Base-by-base conservation (phyloP, 2,329 filamentous ascomycete genomes). In the Nothomitra cinnamomea region DNA sequence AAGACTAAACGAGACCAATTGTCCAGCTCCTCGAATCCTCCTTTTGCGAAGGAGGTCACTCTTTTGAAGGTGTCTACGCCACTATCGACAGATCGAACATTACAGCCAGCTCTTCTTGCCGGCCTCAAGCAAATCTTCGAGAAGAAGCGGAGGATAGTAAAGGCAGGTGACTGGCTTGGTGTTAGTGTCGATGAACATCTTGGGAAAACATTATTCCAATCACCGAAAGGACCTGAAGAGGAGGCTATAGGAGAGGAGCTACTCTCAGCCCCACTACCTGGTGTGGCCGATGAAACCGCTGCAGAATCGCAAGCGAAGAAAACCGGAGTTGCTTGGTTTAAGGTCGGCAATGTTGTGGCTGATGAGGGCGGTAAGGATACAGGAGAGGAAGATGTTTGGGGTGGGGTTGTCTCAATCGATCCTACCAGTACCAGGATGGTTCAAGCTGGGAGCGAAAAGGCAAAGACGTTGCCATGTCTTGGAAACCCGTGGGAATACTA, bases 91-190 rank as follows among this genome's bases (percentile, higher is more conserved):
- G 90, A 96, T 61, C 77, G 87, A 47, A 77, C 84, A 1, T 77
- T 95, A 8, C 89, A 96, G 63, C 85, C 87, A 5, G 86, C 86
- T 3, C 76, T 96, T 3, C 82, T 96, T 60, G 82, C 86, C 17
- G 88, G 87, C 0, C 68, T 98, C 42, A 95, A 95, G 65, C 80
- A 80, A 40, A 83, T 95, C 63, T 95, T 98, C 65, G 85, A 94
- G 58, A 79, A 79, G 54, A 87, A 85, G 61, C 78, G 84, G 54
- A 80, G 92, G 2, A 77, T 96, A 12, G 78, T 96, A 40, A 88
- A 88, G 62, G 82, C 79, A 41, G 90, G 89, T 2, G 92, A 98
- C 67, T 70, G 95, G 12, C 82, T 98, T 53, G 89, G 86, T 17
- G 83, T 98, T 12, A 82, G 87, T 2, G 82, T 98, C 25, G 90